Evolutionary conservation across 768 basidiomycete genomes (phyloP).

Genomic region (Pleurotus cornucopiae): DNA sequence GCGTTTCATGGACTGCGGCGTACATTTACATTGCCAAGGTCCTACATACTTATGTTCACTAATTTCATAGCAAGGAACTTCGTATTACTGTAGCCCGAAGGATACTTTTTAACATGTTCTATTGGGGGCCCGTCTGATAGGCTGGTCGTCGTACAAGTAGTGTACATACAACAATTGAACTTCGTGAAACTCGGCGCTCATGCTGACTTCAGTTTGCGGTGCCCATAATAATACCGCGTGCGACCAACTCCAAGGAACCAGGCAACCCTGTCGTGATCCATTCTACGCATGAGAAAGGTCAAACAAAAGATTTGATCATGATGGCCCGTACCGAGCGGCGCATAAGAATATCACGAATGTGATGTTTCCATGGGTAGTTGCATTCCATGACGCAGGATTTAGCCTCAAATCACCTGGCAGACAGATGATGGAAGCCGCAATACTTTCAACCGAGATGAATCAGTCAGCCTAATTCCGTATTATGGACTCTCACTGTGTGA

Average conservation of each 20-base stretch:
- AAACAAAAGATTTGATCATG: background rate
- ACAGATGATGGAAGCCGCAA: constrained; percentile 49
- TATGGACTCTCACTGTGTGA: constrained; percentile 50
- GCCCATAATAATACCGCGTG: constrained; percentile 36
- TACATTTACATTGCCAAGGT: too few species aligned
- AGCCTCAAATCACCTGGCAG: constrained; percentile 55
- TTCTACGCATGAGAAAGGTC: background rate
- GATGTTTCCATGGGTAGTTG: constrained; percentile 75
- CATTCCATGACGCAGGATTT: constrained; percentile 55
- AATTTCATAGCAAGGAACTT: too few species aligned
- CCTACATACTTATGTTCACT: too few species aligned
- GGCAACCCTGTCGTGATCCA: constrained; percentile 33
- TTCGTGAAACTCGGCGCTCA: background rate
- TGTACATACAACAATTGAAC: too few species aligned
- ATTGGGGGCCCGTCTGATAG: background rate
- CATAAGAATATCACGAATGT: constrained; percentile 57
- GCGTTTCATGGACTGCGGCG: too few species aligned
- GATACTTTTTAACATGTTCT: too few species aligned
- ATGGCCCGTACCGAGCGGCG: constrained; percentile 42
- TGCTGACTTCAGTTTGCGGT: constrained; percentile 5
- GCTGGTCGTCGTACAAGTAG: background rate
- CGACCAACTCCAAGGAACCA: constrained; percentile 55
- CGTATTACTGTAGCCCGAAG: too few species aligned
- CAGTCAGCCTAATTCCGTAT: constrained; percentile 9
- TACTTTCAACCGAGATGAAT: constrained; percentile 33